These are phyloP conservation scores for Pistacia integerrima DNA, from an alignment of 345 rosid species.

Conservation along the genomic window DNA sequence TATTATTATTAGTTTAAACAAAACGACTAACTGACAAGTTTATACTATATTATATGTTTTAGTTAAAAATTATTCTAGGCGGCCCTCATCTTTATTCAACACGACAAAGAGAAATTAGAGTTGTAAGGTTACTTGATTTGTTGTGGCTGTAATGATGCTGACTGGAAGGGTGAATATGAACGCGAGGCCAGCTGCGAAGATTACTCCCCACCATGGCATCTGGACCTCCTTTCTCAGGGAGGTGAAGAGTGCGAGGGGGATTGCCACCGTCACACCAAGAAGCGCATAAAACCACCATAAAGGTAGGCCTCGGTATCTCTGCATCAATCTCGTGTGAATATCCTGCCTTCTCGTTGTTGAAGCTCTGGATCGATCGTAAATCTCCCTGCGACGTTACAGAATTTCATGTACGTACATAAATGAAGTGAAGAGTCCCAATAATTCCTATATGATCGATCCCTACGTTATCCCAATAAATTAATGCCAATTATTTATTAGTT, in stretches of 20 bases:
- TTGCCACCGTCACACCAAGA: conserved; percentile 26
- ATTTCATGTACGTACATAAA: neutral
- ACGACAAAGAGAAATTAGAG: neutral
- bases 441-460: too few species aligned
- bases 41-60: too few species aligned
- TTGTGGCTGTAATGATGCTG: conserved; percentile 50
- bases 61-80: too few species aligned
- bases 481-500: too few species aligned
- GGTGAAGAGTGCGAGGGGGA: conserved; percentile 36
- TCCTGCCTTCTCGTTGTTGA: conserved; percentile 38
- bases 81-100: too few species aligned
- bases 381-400: conserved; percentile 33
- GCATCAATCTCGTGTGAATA: conserved; percentile 46
- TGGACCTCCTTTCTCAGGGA: conserved; percentile 41
- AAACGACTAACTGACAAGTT: too few species aligned
- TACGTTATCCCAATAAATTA: too few species aligned
- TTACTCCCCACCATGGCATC: conserved; percentile 55
- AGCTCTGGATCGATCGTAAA: conserved; percentile 32
- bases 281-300: conserved; percentile 48
- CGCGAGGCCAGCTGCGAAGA: conserved; percentile 46
- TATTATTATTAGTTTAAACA: neutral
- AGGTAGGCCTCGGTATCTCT: conserved; percentile 44
- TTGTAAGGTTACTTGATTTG: conserved; percentile 41
- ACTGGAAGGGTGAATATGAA: conserved; percentile 49
- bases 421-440: neutral